Conservation (phyloP, 140 eudicot genomes). For the Cichorium intybus region DNA sequence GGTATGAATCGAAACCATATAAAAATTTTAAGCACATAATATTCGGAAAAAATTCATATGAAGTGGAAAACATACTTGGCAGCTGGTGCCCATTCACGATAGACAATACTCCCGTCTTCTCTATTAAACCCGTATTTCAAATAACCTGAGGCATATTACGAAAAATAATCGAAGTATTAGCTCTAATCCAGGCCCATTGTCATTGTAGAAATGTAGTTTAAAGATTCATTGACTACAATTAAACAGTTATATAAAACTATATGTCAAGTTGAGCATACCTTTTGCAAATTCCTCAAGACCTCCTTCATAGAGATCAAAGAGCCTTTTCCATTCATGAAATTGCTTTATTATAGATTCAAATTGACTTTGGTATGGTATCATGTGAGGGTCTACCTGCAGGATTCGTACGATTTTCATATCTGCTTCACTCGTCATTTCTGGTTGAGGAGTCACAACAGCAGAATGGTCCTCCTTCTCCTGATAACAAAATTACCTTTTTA, state of each 20-base stretch:
- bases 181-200: too few species aligned
- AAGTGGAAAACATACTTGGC: constrained; percentile 70
- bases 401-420: constrained; percentile 43
- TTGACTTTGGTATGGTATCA: constrained; percentile 68
- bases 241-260: too few species aligned
- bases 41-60: constrained; percentile 9
- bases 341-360: constrained; percentile 60
- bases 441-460: constrained; percentile 50
- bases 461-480: constrained; percentile 50
- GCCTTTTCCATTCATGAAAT: constrained; percentile 63
- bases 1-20: constrained; percentile 13
- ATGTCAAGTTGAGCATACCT: constrained; percentile 35
- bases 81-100: constrained; percentile 98
- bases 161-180: constrained; percentile 1
- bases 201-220: too few species aligned
- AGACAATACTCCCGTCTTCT: constrained; percentile 68
- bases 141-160: constrained; percentile 50
- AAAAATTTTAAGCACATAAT: background rate
- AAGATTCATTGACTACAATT: too few species aligned
- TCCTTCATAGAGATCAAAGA: constrained; percentile 71
- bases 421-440: constrained; percentile 37
- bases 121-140: constrained; percentile 75
- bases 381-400: constrained; percentile 54
- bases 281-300: constrained; percentile 81
- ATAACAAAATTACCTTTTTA: too few species aligned